Evolutionary conservation across 495 filamentous ascomycete genomes (phyloP), one percentile per base, ranked within the genome.

Genomic region (Niebla homalea): DNA sequence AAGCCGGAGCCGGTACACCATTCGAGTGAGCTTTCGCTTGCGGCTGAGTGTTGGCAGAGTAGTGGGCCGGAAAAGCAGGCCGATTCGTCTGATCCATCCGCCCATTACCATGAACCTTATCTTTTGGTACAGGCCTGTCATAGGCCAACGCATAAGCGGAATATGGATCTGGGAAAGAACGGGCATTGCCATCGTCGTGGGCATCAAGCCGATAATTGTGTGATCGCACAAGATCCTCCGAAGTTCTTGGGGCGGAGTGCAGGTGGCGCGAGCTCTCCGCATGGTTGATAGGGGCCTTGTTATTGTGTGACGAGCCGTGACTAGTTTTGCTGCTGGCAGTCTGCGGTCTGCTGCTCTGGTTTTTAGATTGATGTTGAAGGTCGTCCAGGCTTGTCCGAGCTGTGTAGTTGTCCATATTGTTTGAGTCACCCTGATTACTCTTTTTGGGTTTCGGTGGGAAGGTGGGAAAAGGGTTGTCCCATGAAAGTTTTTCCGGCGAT

Each of bases 391-490:
- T 68, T 16, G 15, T 46, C 72, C 59, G 23, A 60, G 63, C 50
- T 71, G 29, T 37, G 19, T 48, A 39, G 7, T 12, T 19, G 20
- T 50, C 38, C 2, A 50, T 18, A 36, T 36, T 48, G 10, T 37
- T 43, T 1, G 11, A 18, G 20, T 45, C 43, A 2, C 44, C 26
- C 32, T 41, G 29, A 26, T 21, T 21, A 16, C 3, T 67, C 52
- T 74, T 69, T 51, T 65, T 71, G 38, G 70, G 70, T 36, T 69
- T 67, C 40, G 66, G 62, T 29, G 78, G 77, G 51, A 85, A 85
- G 1, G 73, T 68, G 12, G 84, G 80, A 52, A 85, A 87, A 4
- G 82, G 76, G 53, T 79, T 81, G 41, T 83, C 81, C 59, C 76
- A 82, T n/a, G 74, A 64, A 37, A 69, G 58, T 4, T 68, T 68